These are phyloP conservation scores for Glarea lozoyensis DNA, from an alignment of 495 filamentous ascomycete genomes.

Conservation along the genomic window DNA sequence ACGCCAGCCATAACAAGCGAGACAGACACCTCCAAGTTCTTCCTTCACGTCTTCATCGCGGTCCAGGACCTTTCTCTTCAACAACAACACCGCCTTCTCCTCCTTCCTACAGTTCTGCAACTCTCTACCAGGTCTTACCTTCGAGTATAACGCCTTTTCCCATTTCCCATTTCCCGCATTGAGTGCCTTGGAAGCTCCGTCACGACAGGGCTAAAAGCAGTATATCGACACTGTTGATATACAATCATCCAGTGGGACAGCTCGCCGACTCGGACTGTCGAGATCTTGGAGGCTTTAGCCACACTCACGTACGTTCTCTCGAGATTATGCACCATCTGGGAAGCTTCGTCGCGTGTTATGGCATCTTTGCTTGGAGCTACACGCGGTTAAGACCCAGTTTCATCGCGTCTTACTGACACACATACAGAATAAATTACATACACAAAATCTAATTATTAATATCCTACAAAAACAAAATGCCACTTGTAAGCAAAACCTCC, in stretches of 20 bases:
- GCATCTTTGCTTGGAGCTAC: background rate
- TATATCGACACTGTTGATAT: slow-evolving; percentile 18
- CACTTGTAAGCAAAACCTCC: slow-evolving; percentile 35
- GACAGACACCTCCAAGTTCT: slow-evolving; percentile 1
- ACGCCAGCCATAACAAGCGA: slow-evolving; percentile 22
- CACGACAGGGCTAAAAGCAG: background rate
- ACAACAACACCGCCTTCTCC: slow-evolving; percentile 13
- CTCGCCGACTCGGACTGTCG: slow-evolving; percentile 1
- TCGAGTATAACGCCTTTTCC: background rate
- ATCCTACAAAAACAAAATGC: slow-evolving; percentile 30
- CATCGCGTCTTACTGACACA: slow-evolving; percentile 18
- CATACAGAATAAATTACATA: slow-evolving; percentile 6
- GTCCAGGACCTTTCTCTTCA: slow-evolving; percentile 5
- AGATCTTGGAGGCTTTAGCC: slow-evolving; percentile 1
- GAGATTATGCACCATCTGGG: background rate
- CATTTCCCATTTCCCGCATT: slow-evolving; percentile 9
- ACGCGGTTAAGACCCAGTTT: slow-evolving; percentile 10
- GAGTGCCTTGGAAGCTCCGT: slow-evolving; percentile 7
- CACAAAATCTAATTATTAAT: slow-evolving; percentile 18
- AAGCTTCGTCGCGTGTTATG: slow-evolving; percentile 11
- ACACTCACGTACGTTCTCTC: slow-evolving; percentile 14
- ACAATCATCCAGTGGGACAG: background rate
- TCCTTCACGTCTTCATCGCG: slow-evolving; percentile 8
- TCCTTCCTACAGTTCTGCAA: background rate
- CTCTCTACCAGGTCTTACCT: slow-evolving; percentile 2